Percentiles rank a stretch among this genome's conserved stretches.
These are phyloP conservation scores for Setomelanomma holmii DNA, from an alignment of 2,329 filamentous ascomycete genomes.

Conservation along the genomic window DNA sequence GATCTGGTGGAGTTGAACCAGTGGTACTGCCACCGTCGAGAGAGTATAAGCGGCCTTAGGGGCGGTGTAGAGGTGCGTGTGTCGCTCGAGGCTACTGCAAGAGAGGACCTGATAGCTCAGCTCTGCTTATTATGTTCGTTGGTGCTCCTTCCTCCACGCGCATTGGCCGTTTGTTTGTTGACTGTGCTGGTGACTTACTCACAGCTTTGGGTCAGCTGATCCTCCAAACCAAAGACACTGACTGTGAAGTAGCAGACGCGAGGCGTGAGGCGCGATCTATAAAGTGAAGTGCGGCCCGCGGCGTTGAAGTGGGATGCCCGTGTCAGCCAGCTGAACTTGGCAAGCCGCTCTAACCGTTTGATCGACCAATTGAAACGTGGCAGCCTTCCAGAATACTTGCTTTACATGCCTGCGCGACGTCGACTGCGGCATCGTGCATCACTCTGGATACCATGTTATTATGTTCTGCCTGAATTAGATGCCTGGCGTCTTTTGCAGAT, in stretches of 20 bases:
- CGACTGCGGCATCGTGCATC: conserved; percentile 6
- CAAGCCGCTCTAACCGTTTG: conserved; percentile 29
- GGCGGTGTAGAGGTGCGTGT: background rate
- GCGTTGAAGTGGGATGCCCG: conserved; percentile 20
- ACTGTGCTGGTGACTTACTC: background rate
- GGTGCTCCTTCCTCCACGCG: background rate
- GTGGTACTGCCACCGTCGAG: no score
- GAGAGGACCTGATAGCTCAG: conserved; percentile 20
- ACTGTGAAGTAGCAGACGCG: conserved; percentile 1
- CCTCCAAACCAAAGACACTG: background rate
- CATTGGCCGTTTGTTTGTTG: background rate
- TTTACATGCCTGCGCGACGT: conserved; percentile 7
- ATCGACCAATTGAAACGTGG: conserved; percentile 24
- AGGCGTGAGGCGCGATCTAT: conserved; percentile 10
- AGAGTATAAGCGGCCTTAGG: background rate
- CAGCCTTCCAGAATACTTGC: conserved; percentile 5
- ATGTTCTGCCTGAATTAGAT: conserved; percentile 9
- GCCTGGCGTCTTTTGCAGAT: background rate
- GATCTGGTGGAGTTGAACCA: background rate
- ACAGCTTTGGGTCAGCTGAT: background rate
- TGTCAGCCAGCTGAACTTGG: conserved; percentile 26
- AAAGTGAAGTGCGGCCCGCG: conserved; percentile 21
- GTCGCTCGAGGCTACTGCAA: background rate
- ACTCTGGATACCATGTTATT: background rate
- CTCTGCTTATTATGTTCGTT: conserved; percentile 16